Base-by-base conservation (phyloP, 768 basidiomycete genomes). In the Boletus rufocinnamomeus region DNA sequence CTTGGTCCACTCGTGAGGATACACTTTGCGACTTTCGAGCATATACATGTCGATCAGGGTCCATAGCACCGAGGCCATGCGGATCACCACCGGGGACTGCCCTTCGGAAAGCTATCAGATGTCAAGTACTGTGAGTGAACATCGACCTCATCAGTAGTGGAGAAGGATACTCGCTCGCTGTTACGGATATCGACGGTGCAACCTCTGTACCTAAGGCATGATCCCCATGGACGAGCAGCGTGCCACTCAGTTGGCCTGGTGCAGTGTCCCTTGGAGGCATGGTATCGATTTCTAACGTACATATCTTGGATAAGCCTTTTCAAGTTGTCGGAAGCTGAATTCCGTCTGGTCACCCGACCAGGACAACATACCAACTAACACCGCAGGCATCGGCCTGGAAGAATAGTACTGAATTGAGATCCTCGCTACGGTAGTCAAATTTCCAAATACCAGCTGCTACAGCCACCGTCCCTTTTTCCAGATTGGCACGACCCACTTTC, bases 111-210 rank as follows among this genome's bases (percentile, higher is more conserved):
- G 88, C 88, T 89, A 57, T 34, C 28, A 30, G 61, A 10, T 21
- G 38, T 51, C 19, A 58, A 38, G 40, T 28, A 23, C 13, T 11
- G 53, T 44, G 44, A 56, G 46, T 25, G 21, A 51, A 14, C n/a
- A 28, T 50, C 11, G 40, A 32, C 34, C 6, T 19, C 17, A 5
- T 51, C 25, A 35, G 43, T 46, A 34, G 16, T 19, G 49, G 34
- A 38, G 23, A 59, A 48, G n/a, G 59, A 50, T 43, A 70, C 74
- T 62, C 59, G 89, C 91, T 92, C 8, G 90, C 84, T 6, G 87
- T 80, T 19, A 92, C 88, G 14, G 89, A 89, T 63, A 93, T 88
- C 7, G 88, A 82, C 0, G 89, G 87, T 1, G 86, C 82, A 37
- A 93, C 87, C 53, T 79, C 78, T 40, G 65, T 63, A 30, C 68